Base-by-base conservation (phyloP, 805 yeast species). In the Starmerella cellae region DNA sequence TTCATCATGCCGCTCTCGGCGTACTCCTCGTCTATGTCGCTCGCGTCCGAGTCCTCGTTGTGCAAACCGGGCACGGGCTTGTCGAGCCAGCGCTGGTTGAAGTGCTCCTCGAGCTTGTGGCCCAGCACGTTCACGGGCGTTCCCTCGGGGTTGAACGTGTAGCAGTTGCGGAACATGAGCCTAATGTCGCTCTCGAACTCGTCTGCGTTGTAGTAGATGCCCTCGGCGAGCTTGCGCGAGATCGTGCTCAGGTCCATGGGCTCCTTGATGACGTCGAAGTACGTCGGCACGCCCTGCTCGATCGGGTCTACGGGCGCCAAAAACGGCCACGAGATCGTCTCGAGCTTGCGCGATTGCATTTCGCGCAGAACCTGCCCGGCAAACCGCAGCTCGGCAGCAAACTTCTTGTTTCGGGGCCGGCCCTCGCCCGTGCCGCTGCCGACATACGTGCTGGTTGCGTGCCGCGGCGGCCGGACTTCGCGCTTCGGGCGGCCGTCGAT, bases 191-290 rank as follows among this genome's bases (percentile, higher is more conserved):
- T 64, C 58, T 80, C 94, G 58, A 88, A 85, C 49, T 82, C 87
- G 46, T 82, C 94, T 17, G 85, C 91, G 42, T 78, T 77, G 57
- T 82, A 88, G 60, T 91, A 91, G 54, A 81, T 82, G 61, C 87
- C 87, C 60, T 83, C 84, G 47, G 77, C 75, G 50, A 84, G 68
- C 59, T 87, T 88, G 45, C 75, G 71, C 54, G 77, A 79, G 43
- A 88, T 72, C 0, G 96, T 84, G 26, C 88, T 77, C 52, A 91
- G 69, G 62, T 91, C 98, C 97, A 91, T 91, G 46, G 98, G 98
- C 54, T 76, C 74, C 61, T 83, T 84, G 45, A 91, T 79, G 43
- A 83, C 67, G 54, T 88, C 93, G 52, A 74, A 73, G 61, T 91
- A 91, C 35, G 85, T 75, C 23, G 98, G 98, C 52, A 94, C 79